A percentile compares a stretch with the other conserved stretches of the same genome.
phyloP scores from a whole-genome alignment of 2,329 filamentous ascomycete species.

The Aulographum hederae region DNA sequence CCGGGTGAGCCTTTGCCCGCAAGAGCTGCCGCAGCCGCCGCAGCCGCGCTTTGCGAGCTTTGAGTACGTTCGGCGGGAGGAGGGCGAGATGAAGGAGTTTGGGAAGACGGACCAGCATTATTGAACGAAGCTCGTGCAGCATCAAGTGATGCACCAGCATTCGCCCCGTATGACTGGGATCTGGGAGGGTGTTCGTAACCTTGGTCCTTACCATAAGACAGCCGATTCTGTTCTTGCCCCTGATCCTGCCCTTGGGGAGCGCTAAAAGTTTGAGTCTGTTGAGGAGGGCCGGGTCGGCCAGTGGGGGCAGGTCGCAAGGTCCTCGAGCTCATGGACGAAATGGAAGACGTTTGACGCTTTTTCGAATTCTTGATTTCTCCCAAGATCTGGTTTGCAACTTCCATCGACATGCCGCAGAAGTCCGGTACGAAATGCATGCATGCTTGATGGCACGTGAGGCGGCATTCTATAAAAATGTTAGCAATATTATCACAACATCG shows the following conservation, averaged over 20 bases:
- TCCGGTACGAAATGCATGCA: constrained; percentile 94
- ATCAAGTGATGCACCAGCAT: constrained; percentile 22
- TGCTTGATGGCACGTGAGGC: constrained; percentile 73
- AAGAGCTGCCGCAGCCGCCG: constrained; percentile 8
- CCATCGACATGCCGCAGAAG: constrained; percentile 99
- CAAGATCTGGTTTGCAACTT: constrained; percentile 82
- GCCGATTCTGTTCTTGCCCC: constrained; percentile 23
- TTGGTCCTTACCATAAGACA: constrained; percentile 30
- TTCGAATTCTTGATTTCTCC: constrained; percentile 71
- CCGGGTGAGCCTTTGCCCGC: constrained; percentile 21
- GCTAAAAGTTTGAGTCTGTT: constrained; percentile 14
- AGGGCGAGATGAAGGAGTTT: constrained; percentile 1
- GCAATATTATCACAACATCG: constrained; percentile 5
- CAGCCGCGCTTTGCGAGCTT: constrained; percentile 8
- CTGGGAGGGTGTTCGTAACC: constrained; percentile 13
- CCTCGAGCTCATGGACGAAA: constrained; percentile 40
- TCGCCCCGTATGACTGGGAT: constrained; percentile 19
- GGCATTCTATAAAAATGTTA: constrained; percentile 50
- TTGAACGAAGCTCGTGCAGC: constrained; percentile 29
- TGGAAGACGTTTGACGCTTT: constrained; percentile 38
- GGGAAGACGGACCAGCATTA: constrained; percentile 6
- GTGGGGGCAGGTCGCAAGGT: constrained; percentile 46
- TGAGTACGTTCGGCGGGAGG: constrained; percentile 4
- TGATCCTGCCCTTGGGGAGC: constrained; percentile 15
- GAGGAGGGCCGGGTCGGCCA: constrained; percentile 25